These are phyloP conservation scores for Hyphopichia pseudoburtonii DNA, from an alignment of 1,139 yeast species.

Conservation along the genomic window DNA sequence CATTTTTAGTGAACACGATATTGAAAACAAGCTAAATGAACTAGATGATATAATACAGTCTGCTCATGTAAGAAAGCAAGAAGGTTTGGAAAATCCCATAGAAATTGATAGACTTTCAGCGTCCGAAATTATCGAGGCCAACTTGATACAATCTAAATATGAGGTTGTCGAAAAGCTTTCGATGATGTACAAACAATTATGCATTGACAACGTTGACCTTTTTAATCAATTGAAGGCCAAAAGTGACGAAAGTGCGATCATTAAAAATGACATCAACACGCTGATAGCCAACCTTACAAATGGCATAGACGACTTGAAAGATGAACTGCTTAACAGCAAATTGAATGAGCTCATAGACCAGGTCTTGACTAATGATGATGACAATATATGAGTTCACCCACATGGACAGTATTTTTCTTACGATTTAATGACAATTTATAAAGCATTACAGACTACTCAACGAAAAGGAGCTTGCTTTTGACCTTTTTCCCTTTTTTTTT, in stretches of 20 bases:
- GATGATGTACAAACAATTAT: conserved; percentile 39
- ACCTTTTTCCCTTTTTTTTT: too few species aligned
- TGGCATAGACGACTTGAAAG: conserved; percentile 29
- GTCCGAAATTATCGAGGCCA: conserved; percentile 35
- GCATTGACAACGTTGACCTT: conserved; percentile 35
- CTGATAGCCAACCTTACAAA: conserved; percentile 24
- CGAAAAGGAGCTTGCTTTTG: too few species aligned
- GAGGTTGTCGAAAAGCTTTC: conserved; percentile 28
- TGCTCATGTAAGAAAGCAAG: conserved; percentile 42
- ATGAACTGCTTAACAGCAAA: conserved; percentile 18
- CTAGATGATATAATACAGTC: conserved; percentile 63
- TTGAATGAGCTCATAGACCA: conserved; percentile 26
- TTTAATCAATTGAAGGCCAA: conserved; percentile 23
- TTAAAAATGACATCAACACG: conserved; percentile 21
- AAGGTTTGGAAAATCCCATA: conserved; percentile 20
- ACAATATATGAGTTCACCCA: background rate
- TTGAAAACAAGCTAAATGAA: conserved; percentile 56
- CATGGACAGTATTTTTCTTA: too few species aligned
- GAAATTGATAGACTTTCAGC: conserved; percentile 34
- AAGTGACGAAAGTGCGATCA: conserved; percentile 20
- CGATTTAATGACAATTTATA: too few species aligned
- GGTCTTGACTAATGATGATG: background rate
- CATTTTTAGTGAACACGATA: conserved; percentile 62
- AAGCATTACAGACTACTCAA: too few species aligned
- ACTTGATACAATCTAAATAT: conserved; percentile 21